A percentile compares a stretch with the other conserved stretches of the same genome.
phyloP scores from a whole-genome alignment of 2,329 filamentous ascomycete species.

The Aspergillus pseudoterreus region DNA sequence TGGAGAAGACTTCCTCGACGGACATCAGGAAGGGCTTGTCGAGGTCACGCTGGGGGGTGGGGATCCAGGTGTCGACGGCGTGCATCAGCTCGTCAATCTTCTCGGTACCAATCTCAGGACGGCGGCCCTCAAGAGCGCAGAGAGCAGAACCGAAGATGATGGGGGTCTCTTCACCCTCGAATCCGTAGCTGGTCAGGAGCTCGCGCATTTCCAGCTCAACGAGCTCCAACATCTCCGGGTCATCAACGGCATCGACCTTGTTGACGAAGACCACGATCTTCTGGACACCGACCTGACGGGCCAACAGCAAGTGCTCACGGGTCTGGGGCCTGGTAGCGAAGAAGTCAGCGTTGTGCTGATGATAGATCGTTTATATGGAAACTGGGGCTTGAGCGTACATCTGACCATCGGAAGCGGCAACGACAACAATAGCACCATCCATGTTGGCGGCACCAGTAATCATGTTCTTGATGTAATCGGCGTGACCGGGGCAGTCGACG shows the following conservation, averaged over 20 bases:
- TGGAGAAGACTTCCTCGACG: constrained; percentile 88
- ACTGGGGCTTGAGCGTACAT: constrained; percentile 56
- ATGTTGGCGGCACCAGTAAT: constrained; percentile 99
- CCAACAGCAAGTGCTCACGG: constrained; percentile 93
- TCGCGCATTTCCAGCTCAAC: constrained; percentile 99
- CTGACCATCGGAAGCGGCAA: constrained; percentile 96
- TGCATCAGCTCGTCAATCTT: constrained; percentile 91
- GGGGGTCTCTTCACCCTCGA: constrained; percentile 96
- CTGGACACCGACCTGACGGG: constrained; percentile 97
- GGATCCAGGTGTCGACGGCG: constrained; percentile 93
- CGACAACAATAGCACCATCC: constrained; percentile 98
- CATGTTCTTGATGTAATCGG: constrained; percentile 99
- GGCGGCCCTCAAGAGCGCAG: constrained; percentile 83
- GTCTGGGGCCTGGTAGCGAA: constrained; percentile 72
- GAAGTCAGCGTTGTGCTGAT: constrained; percentile 17
- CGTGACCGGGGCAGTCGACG: constrained; percentile 99
- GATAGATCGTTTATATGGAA: not conserved
- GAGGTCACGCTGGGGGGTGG: constrained; percentile 85
- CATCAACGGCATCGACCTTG: constrained; percentile 96
- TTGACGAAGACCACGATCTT: constrained; percentile 99
- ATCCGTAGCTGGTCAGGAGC: constrained; percentile 85
- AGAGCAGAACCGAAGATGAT: constrained; percentile 97
- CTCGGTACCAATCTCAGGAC: constrained; percentile 76
- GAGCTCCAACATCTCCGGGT: constrained; percentile 99
- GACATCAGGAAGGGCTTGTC: constrained; percentile 99